phyloP scores from a whole-genome alignment of 2,329 filamentous ascomycete genomes.

The Setomelanomma holmii region DNA sequence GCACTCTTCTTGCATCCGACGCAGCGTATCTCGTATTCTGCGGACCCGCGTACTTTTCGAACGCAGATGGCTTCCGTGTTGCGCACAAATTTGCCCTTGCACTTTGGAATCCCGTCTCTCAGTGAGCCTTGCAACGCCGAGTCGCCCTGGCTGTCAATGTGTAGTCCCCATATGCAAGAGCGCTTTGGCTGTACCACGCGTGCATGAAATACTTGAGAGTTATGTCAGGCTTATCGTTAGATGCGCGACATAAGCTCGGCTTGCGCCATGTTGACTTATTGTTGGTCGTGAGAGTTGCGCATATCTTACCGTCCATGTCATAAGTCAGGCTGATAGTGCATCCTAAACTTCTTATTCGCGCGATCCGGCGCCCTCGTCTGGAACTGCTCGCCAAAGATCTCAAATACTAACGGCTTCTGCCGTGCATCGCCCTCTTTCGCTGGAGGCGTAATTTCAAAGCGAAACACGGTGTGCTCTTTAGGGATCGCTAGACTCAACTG shows the following conservation, averaged over 20 bases:
- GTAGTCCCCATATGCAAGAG: too few species aligned
- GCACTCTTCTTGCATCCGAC: not conserved
- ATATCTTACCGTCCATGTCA: too few species aligned
- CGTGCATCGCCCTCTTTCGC: constrained; percentile 27
- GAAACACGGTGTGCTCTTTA: constrained; percentile 89
- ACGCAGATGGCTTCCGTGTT: not conserved
- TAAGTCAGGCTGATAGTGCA: constrained; percentile 73
- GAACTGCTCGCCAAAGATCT: constrained; percentile 88
- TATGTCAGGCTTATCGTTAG: too few species aligned
- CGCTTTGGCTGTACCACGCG: too few species aligned
- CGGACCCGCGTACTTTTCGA: not conserved
- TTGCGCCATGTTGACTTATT: too few species aligned
- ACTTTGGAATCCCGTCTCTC: too few species aligned
- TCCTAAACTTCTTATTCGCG: constrained; percentile 90
- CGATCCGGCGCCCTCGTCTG: constrained; percentile 82
- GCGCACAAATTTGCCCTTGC: too few species aligned
- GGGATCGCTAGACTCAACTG: constrained; percentile 65
- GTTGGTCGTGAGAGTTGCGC: not conserved
- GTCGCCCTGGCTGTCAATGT: too few species aligned
- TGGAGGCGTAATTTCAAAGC: constrained; percentile 69
- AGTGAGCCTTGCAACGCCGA: too few species aligned
- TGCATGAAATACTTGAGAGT: too few species aligned
- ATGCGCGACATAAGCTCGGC: too few species aligned
- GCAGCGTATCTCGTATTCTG: not conserved
- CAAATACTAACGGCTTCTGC: constrained; percentile 70